phyloP scores from a whole-genome alignment of 2,329 filamentous ascomycete genomes.

The Botrytis hyacinthi region DNA sequence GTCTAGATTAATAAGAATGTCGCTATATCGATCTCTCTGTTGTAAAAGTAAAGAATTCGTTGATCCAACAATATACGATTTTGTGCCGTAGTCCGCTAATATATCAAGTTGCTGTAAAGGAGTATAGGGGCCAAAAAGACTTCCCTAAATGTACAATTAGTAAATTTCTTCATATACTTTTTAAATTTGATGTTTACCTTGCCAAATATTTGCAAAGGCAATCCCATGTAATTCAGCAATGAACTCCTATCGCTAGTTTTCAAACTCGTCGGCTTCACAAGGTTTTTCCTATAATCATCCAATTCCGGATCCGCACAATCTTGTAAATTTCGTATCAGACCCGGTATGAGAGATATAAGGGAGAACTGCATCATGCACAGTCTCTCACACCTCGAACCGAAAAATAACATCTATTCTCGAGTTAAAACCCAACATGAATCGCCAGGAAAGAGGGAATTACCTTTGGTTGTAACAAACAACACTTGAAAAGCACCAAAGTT shows the following conservation, averaged over 20 bases:
- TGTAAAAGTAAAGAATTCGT: conserved; percentile 93
- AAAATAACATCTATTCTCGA: conserved; percentile 82
- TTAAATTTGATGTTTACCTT: conserved; percentile 53
- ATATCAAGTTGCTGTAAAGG: conserved; percentile 93
- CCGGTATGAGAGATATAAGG: conserved; percentile 90
- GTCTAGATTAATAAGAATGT: conserved; percentile 94
- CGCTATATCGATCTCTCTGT: conserved; percentile 93
- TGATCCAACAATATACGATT: conserved; percentile 95
- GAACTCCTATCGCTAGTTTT: conserved; percentile 90
- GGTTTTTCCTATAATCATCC: conserved; percentile 73
- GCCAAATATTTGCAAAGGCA: conserved; percentile 92
- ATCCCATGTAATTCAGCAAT: conserved; percentile 87
- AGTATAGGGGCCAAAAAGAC: conserved; percentile 94
- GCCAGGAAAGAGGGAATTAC: conserved; percentile 46
- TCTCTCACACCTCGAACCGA: conserved; percentile 91
- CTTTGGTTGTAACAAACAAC: conserved; percentile 90
- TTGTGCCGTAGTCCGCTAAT: conserved; percentile 88
- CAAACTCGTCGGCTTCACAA: conserved; percentile 77
- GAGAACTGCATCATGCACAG: conserved; percentile 99
- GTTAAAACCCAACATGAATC: conserved; percentile 16
- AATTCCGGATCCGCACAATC: conserved; percentile 95
- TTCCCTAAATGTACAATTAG: conserved; percentile 56
- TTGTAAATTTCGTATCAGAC: conserved; percentile 84
- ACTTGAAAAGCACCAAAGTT: conserved; percentile 91
- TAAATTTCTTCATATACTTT: background rate